Evolutionary conservation across 2,329 filamentous ascomycete genomes (phyloP), one percentile per base, ranked within the genome.

Genomic region (Akanthomyces dipterigenus): DNA sequence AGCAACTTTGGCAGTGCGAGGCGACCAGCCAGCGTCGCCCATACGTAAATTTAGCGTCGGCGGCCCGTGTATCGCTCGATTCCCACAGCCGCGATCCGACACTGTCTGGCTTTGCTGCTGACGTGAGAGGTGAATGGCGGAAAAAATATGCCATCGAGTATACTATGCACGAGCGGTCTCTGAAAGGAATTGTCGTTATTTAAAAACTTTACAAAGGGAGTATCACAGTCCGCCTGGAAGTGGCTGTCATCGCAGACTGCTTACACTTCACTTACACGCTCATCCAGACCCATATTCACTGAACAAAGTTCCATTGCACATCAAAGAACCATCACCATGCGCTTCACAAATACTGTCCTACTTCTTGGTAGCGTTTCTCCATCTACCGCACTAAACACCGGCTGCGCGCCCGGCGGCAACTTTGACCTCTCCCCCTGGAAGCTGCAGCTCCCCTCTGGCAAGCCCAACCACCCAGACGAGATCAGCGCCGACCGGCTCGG

Each of bases 401-500:
- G 12, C 26, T 62, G 61, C 26, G 55, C 61, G 1, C 61, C 61
- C 64, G 76, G 73, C 34, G 71, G 71, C 9, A 73, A 72, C 63
- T 71, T 74, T 55, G 69, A 74, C 59, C 71, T 74, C 31, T 64
- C 65, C 16, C 63, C 65, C 20, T 74, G 72, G 68, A 72, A 65
- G 11, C 72, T 78, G 2, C 75, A 78, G 61, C 70, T 78, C 1
- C 76, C 76, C 2, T 72, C 66, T 18, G 75, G 73, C 55, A 68
- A 22, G 26, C 40, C 59, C 11, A 58, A 63, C 5, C 60, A 55
- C 14, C 62, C 63, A 3, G 48, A 62, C 24, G 61, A 62, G 12
- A 70, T 77, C 40, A 61, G 68, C 9, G 63, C 67, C 45, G 63
- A 65, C 5, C 61, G 70, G 24, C 71, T 78, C 18, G 60, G 67